phyloP scores from a whole-genome alignment of 306 rosid species.

The Oemleria cerasiformis region DNA sequence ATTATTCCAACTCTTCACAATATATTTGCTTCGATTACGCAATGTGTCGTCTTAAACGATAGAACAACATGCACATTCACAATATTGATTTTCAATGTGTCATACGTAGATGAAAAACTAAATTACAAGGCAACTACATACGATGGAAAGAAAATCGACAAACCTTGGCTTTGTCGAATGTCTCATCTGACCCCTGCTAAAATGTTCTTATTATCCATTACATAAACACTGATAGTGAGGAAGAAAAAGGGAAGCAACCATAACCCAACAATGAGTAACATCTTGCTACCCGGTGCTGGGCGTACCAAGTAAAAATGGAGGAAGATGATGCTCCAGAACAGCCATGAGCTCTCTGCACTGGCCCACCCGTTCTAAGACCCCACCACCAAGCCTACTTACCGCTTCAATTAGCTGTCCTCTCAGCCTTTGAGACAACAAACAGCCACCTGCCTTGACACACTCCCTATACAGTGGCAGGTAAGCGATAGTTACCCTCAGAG shows the following conservation, averaged over 20 bases:
- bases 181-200: slow-evolving; percentile 16
- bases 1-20: slow-evolving; percentile 5
- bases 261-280: not conserved
- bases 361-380: slow-evolving; percentile 48
- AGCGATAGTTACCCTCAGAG: slow-evolving; percentile 66
- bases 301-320: slow-evolving; percentile 55
- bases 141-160: slow-evolving; percentile 22
- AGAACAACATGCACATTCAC: not conserved
- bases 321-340: slow-evolving; percentile 78
- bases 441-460: slow-evolving; percentile 64
- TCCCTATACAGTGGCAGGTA: slow-evolving; percentile 82
- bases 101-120: not conserved
- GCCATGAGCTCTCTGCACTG: slow-evolving; percentile 62
- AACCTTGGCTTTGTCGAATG: slow-evolving; percentile 11
- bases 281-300: slow-evolving; percentile 32
- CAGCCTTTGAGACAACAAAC: slow-evolving; percentile 67
- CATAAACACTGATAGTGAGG: slow-evolving; percentile 1
- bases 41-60: not conserved
- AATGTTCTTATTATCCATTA: slow-evolving; percentile 17
- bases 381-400: slow-evolving; percentile 60
- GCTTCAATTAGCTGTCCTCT: slow-evolving; percentile 89
- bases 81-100: not conserved
- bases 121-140: slow-evolving; percentile 13
- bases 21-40: not conserved
- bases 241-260: slow-evolving; percentile 5